Conservation (phyloP, 129 eudicot species). For the Helianthus tuberosus region DNA sequence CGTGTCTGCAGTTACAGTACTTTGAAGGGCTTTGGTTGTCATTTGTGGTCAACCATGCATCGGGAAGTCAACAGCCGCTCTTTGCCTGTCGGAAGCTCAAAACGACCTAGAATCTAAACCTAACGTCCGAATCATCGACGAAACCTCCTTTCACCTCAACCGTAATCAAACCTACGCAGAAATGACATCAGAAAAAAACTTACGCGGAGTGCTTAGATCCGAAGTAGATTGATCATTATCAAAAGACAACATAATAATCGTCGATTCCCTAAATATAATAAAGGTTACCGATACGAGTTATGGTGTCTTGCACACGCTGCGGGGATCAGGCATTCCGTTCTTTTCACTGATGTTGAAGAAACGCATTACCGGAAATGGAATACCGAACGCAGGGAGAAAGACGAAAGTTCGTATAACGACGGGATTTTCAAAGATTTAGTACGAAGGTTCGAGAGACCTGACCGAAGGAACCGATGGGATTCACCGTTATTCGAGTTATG, state of each 20-base stretch:
- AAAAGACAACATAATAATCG: slow-evolving; percentile 70
- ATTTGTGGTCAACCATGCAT: slow-evolving; percentile 97
- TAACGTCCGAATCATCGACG: slow-evolving; percentile 63
- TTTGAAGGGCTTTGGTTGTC: slow-evolving; percentile 84
- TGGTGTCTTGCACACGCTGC: slow-evolving; percentile 98
- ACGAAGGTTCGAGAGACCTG: slow-evolving; percentile 90
- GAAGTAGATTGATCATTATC: slow-evolving; percentile 94
- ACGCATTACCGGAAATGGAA: slow-evolving; percentile 76
- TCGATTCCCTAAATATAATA: slow-evolving; percentile 90
- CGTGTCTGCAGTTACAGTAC: neutral
- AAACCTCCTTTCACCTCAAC: slow-evolving; percentile 78
- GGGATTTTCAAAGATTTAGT: slow-evolving; percentile 74
- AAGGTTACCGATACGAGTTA: slow-evolving; percentile 95
- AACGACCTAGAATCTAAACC: slow-evolving; percentile 60
- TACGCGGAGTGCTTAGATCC: slow-evolving; percentile 95
- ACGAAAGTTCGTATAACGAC: slow-evolving; percentile 57
- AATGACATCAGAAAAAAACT: slow-evolving; percentile 87
- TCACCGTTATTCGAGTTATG: slow-evolving; percentile 88
- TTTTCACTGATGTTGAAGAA: slow-evolving; percentile 76
- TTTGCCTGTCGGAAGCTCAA: slow-evolving; percentile 73
- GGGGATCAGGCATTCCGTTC: slow-evolving; percentile 85
- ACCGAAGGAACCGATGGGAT: slow-evolving; percentile 85
- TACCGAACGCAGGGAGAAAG: slow-evolving; percentile 54
- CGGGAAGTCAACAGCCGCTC: slow-evolving; percentile 88
- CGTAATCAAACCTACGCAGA: slow-evolving; percentile 88